Evolutionary conservation across 2,329 filamentous ascomycete species (phyloP).

Genomic region (Thelonectria rubi): DNA sequence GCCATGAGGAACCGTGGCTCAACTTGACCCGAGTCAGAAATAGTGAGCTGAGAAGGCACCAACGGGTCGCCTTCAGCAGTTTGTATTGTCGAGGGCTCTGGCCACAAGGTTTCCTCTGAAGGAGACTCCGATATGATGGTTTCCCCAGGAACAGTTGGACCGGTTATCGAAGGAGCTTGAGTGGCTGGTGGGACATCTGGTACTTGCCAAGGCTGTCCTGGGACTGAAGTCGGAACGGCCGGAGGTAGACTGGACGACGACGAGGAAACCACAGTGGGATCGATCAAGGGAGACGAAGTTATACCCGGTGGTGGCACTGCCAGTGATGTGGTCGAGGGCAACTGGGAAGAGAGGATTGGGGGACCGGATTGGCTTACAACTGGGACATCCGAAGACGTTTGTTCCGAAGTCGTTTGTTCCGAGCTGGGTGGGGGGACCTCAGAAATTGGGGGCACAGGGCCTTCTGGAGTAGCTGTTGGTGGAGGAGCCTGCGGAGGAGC

Average conservation of each 20-base stretch:
- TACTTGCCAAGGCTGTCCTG: not conserved
- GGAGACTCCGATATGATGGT: conserved; percentile 1
- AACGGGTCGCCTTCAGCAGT: conserved; percentile 34
- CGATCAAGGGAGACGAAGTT: not conserved
- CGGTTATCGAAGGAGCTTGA: not conserved
- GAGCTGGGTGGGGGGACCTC: not conserved
- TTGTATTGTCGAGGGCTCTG: conserved; percentile 32
- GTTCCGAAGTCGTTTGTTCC: not conserved
- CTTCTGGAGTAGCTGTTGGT: not conserved
- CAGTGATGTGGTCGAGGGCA: not conserved
- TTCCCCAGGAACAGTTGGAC: not conserved
- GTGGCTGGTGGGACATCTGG: not conserved
- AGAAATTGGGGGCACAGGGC: conserved; percentile 5
- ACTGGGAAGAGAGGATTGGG: conserved; percentile 1
- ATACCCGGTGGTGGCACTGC: not conserved
- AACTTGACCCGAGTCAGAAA: conserved; percentile 40
- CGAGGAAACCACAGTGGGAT: not conserved
- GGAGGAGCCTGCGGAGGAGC: conserved; percentile 8
- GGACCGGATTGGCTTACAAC: not conserved
- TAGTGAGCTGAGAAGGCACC: conserved; percentile 41
- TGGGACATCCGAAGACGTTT: not conserved
- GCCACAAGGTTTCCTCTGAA: conserved; percentile 6
- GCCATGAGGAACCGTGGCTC: conserved; percentile 33
- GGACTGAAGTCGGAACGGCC: not conserved
- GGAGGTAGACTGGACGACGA: not conserved